Evolutionary conservation across 495 filamentous ascomycete species (phyloP).

Genomic region (Penicillium daleae): DNA sequence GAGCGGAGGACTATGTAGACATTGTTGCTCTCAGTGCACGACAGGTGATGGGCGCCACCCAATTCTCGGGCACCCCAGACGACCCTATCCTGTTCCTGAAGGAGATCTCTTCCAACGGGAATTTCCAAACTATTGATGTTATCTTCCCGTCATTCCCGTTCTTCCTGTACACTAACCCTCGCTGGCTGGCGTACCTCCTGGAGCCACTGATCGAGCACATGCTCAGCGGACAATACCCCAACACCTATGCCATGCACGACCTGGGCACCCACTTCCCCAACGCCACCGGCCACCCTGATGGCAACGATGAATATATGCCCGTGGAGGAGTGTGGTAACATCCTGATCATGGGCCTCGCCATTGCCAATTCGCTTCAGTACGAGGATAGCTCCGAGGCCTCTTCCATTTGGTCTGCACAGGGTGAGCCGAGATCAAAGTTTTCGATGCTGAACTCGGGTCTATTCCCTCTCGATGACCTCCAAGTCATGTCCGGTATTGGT

Average conservation of each 20-base stretch:
- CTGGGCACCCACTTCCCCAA: conserved; percentile 89
- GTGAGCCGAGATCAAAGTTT: conserved; percentile 21
- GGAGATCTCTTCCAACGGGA: conserved; percentile 94
- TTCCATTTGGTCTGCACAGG: conserved; percentile 53
- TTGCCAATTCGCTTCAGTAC: conserved; percentile 80
- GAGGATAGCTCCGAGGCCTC: conserved; percentile 58
- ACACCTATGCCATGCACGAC: conserved; percentile 92
- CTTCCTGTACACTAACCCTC: conserved; percentile 92
- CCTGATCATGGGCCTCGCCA: conserved; percentile 88
- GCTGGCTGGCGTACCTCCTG: conserved; percentile 87
- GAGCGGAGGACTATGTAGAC: conserved; percentile 62
- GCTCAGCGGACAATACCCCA: conserved; percentile 88
- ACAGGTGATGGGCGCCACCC: conserved; percentile 87
- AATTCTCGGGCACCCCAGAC: conserved; percentile 85
- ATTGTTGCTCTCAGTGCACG: conserved; percentile 89
- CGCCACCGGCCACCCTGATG: conserved; percentile 85
- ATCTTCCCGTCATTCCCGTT: conserved; percentile 96
- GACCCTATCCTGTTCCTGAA: conserved; percentile 87
- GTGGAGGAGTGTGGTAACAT: conserved; percentile 97
- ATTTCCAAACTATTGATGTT: conserved; percentile 95
- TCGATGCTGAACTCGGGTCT: conserved; percentile 28
- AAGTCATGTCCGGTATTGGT: conserved; percentile 47
- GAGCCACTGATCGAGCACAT: conserved; percentile 92
- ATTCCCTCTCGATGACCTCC: conserved; percentile 50
- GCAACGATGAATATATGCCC: conserved; percentile 93